Evolutionary conservation across 495 filamentous ascomycete genomes (phyloP), one percentile per base, ranked within the genome.

Genomic region (Penicillium bialowiezense): DNA sequence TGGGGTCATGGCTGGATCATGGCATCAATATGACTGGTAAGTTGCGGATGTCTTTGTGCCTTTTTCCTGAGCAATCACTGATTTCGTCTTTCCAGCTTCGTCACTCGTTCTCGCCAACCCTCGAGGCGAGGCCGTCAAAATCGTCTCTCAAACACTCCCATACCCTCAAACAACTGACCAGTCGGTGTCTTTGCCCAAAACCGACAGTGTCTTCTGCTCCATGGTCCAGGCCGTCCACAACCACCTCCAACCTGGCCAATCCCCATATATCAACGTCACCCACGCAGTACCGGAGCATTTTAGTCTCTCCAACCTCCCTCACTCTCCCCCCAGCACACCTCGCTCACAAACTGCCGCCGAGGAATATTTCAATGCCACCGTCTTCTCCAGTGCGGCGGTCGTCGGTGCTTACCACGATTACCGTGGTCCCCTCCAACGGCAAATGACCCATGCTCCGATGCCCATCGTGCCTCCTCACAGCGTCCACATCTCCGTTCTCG

Each of bases 381-480:
- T 82, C 14, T 83, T 83, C 52, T 76, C 80, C 44, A 82, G 73
- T 51, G 74, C 77, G 0, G 75, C 74, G 21, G 81, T 81, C 1
- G 81, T 84, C 0, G 65, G 74, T 7, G 74, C 78, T 5, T 77
- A 75, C 53, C 68, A 75, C 20, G 79, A 83, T 61, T 78, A 79
- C 59, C 72, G 76, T 14, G 74, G 74, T 12, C 72, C 64, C 2
- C 64, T 74, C 19, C 65, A 68, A 45, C 42, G 64, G 40, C 73
- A 58, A 26, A 49, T 63, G 46, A 63, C 62, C 41, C 71, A 69
- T 20, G 75, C 73, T 15, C 83, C 83, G 7, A 74, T 79, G 54
- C 81, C 82, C 6, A 75, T 87, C 44, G 82, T 88, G 5, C 77
- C 83, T 0, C 85, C 85, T 5, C 74, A 72, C 36, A 86, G 75